Evolutionary conservation across 1,284 basidiomycete genomes (phyloP).

Genomic region (Puccinia triticina): DNA sequence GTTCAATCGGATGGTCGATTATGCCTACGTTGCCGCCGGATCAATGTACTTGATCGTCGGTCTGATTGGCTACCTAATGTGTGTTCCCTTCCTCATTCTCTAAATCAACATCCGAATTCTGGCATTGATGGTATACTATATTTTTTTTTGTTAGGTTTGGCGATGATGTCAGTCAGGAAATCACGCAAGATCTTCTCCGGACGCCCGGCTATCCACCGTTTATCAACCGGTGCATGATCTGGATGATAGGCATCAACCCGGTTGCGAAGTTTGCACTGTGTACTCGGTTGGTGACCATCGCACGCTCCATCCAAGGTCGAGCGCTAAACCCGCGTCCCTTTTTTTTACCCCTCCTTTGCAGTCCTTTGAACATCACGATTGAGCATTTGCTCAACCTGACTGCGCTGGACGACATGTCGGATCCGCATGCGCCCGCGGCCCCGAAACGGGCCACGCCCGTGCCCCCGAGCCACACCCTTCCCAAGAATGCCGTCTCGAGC

Average conservation of each 20-base stretch:
- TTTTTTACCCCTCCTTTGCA: too few relatives aligned
- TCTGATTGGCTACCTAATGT: slow-evolving; percentile 42
- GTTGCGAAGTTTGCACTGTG: slow-evolving; percentile 46
- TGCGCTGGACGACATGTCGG: slow-evolving; percentile 7
- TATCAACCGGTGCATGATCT: slow-evolving; percentile 29
- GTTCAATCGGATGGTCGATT: slow-evolving; percentile 47
- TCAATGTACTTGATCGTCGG: slow-evolving; percentile 42
- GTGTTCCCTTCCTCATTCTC: not conserved
- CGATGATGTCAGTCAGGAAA: slow-evolving; percentile 48
- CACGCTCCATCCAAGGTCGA: not conserved
- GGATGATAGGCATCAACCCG: slow-evolving; percentile 45
- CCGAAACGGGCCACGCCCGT: not conserved
- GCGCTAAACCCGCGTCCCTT: too few relatives aligned
- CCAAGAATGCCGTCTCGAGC: not conserved
- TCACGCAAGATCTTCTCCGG: slow-evolving; percentile 38
- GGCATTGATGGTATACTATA: too few relatives aligned
- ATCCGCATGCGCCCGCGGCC: slow-evolving; percentile 10
- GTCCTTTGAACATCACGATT: slow-evolving; percentile 43
- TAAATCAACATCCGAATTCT: too few relatives aligned
- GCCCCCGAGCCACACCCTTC: not conserved
- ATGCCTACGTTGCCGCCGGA: slow-evolving; percentile 38
- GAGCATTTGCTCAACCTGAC: slow-evolving; percentile 39
- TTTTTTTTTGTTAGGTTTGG: slow-evolving; percentile 48
- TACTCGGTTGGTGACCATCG: slow-evolving; percentile 16
- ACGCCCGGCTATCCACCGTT: slow-evolving; percentile 16